These are phyloP conservation scores for Ophiosphaerella narmari DNA, from an alignment of 2,329 filamentous ascomycete genomes.

Conservation along the genomic window DNA sequence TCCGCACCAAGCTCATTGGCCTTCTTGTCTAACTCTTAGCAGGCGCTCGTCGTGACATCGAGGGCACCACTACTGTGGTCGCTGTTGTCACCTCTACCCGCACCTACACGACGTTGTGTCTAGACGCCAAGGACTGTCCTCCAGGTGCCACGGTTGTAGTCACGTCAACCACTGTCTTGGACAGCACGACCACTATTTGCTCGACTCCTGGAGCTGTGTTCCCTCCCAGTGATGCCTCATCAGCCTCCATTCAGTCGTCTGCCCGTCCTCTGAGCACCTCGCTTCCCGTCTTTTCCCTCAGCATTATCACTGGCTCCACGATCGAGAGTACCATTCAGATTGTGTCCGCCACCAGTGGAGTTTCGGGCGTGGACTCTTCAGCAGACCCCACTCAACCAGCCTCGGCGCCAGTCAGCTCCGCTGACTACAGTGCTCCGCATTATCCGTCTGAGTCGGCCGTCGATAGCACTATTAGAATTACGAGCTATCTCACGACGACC, in stretches of 20 bases:
- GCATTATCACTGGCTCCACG: slow-evolving; percentile 8
- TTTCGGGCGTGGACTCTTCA: neutral
- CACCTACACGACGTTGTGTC: slow-evolving; percentile 48
- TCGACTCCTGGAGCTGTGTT: slow-evolving; percentile 27
- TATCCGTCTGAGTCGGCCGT: slow-evolving; percentile 12
- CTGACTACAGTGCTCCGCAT: slow-evolving; percentile 6
- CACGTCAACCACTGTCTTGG: slow-evolving; percentile 45
- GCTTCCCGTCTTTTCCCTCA: slow-evolving; percentile 4
- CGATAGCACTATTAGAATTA: slow-evolving; percentile 29
- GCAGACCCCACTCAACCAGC: slow-evolving; percentile 8
- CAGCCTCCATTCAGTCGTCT: slow-evolving; percentile 3
- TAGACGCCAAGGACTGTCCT: slow-evolving; percentile 44
- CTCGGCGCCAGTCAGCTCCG: slow-evolving; percentile 14
- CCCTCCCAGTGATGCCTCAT: slow-evolving; percentile 5
- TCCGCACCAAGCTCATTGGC: slow-evolving; percentile 1
- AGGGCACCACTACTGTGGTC: slow-evolving; percentile 42
- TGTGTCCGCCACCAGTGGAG: slow-evolving; percentile 4
- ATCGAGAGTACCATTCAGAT: slow-evolving; percentile 5
- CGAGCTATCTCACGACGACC: slow-evolving; percentile 29
- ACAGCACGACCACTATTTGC: slow-evolving; percentile 51
- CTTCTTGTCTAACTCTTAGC: slow-evolving; percentile 8
- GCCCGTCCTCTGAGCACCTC: neutral
- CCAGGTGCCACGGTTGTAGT: slow-evolving; percentile 38
- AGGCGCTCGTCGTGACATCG: slow-evolving; percentile 19
- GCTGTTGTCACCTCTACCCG: slow-evolving; percentile 46